Evolutionary conservation across 495 filamentous ascomycete genomes (phyloP), one percentile per base, ranked within the genome.

Genomic region (Darksidea phi): DNA sequence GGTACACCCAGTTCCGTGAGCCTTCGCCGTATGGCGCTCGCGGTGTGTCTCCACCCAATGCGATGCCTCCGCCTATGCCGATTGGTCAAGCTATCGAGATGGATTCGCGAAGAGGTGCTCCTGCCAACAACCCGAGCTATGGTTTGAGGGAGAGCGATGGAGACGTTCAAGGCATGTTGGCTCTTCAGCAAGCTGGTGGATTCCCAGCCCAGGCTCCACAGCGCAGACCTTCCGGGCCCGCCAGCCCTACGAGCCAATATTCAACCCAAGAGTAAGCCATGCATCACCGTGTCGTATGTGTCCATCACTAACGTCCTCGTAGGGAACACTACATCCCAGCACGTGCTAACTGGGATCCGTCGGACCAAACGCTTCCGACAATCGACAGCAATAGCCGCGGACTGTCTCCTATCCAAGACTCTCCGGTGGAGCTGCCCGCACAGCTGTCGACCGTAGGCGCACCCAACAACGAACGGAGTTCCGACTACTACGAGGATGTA

Each of bases 401-500:
- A 6, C 64, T 71, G 1, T 71, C 70, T 12, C 66, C 68, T 48
- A 69, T 63, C 48, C 63, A 72, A 54, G 68, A 61, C 25, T 73
- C 70, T 18, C 71, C 77, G 7, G 74, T 77, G 18, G 82, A 83
- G 67, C 73, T 75, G 50, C 59, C 66, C 32, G 53, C 66, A 42
- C 59, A 69, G 28, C 41, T 52, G 53, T 67, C 72, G 53, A 70
- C 61, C 58, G 57, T 53, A 57, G 67, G 60, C 45, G 67, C 59
- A 50, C 75, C 60, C 26, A 75, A 48, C 53, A 74, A 81, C 73
- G 71, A 69, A 45, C 72, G 82, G 48, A 70, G 70, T 17, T 73
- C 70, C 24, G 74, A 81, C 57, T 97, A 97, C 74, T 96, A 93
- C 70, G 94, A 98, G 80, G 94, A 97, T 71, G 87, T 94, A 18